A percentile compares a stretch with the other conserved stretches of the same genome.
Conservation (phyloP, 2,329 filamentous ascomycete genomes). For the Fusarium sp. region DNA sequence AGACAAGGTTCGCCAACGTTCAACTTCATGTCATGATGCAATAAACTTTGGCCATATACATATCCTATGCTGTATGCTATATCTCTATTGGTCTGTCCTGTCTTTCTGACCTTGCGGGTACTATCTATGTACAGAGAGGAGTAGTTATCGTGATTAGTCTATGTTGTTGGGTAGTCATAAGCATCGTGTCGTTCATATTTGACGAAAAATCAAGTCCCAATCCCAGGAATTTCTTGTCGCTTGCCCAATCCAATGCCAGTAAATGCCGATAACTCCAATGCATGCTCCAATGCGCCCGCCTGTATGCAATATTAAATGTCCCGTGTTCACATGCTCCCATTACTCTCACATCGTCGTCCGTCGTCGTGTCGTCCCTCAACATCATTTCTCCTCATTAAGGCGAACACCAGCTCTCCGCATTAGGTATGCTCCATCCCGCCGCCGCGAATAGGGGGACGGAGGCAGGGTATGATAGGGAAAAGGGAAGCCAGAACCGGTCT, state of each 20-base stretch:
- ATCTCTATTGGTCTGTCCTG: background rate
- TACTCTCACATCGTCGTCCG: background rate
- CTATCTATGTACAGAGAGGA: conserved; percentile 1
- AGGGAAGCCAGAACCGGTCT: conserved; percentile 48
- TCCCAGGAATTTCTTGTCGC: background rate
- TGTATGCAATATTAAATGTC: conserved; percentile 1
- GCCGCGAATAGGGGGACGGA: conserved; percentile 44
- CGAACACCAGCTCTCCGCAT: conserved; percentile 19
- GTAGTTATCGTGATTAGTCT: conserved; percentile 1
- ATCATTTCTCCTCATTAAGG: background rate
- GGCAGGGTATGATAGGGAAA: conserved; percentile 46
- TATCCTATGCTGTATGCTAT: background rate
- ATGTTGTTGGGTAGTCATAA: conserved; percentile 2
- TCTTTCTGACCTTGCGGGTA: background rate
- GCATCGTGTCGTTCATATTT: background rate
- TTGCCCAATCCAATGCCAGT: background rate
- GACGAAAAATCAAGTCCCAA: background rate
- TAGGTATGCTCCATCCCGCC: conserved; percentile 45
- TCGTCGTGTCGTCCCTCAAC: background rate
- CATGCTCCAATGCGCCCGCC: background rate
- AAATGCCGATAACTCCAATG: conserved; percentile 1
- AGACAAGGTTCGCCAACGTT: background rate
- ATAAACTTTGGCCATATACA: background rate
- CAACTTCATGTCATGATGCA: background rate
- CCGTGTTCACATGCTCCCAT: conserved; percentile 1